These are phyloP conservation scores for Gnomoniopsis sp. DNA, from an alignment of 2,329 filamentous ascomycete species.

Conservation along the genomic window DNA sequence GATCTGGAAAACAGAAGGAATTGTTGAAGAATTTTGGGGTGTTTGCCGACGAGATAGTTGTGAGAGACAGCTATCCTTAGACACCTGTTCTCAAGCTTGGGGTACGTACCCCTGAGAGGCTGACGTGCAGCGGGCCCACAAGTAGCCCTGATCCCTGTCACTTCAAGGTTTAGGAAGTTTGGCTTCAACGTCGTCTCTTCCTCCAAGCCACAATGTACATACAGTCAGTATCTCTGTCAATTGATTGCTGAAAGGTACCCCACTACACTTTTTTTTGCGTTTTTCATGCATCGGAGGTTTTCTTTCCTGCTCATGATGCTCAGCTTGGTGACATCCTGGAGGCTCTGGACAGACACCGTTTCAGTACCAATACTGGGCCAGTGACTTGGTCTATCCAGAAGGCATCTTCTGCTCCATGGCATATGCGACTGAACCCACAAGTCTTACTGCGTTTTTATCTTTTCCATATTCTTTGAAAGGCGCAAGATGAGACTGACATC, in stretches of 20 bases:
- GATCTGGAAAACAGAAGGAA: background rate
- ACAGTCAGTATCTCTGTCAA: no score
- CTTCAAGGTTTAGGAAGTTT: slow-evolving; percentile 1
- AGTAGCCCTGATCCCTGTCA: background rate
- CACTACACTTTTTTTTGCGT: background rate
- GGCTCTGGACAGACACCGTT: no score
- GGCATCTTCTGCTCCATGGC: no score
- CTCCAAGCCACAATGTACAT: background rate
- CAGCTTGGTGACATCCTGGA: no score
- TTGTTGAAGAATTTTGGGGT: background rate
- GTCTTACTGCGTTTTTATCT: no score
- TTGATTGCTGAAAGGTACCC: background rate
- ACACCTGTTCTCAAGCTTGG: background rate
- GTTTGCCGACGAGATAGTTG: background rate
- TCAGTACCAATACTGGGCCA: no score
- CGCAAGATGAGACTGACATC: no score
- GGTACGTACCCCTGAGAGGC: slow-evolving; percentile 6
- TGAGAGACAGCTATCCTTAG: slow-evolving; percentile 17
- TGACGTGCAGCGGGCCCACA: slow-evolving; percentile 4
- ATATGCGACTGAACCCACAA: no score
- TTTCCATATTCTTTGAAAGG: no score
- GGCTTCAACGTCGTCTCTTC: background rate
- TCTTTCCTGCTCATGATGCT: no score
- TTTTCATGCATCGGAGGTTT: background rate
- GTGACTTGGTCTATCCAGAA: no score